These are phyloP conservation scores for Isoetes taiwanensis DNA, from an alignment of 75 land plant species.

Conservation along the genomic window DNA sequence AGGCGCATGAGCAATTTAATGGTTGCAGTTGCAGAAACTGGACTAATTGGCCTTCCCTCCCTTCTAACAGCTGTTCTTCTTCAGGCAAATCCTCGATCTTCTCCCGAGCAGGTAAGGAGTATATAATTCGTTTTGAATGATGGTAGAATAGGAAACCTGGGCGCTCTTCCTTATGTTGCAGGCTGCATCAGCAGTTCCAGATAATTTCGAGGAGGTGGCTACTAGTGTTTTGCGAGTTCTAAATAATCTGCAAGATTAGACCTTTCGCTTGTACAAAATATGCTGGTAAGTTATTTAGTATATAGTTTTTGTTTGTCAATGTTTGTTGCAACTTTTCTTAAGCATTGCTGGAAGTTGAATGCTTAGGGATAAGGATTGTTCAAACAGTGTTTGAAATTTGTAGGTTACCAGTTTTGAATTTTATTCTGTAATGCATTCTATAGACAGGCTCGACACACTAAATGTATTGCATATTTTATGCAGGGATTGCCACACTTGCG, in stretches of 20 bases:
- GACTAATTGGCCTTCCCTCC: slow-evolving; percentile 78
- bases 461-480: too few relatives aligned
- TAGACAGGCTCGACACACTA: too few relatives aligned
- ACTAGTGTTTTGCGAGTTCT: slow-evolving; percentile 75
- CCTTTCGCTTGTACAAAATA: slow-evolving; percentile 50
- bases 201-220: slow-evolving; percentile 92
- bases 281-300: slow-evolving; percentile 44
- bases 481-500: slow-evolving; percentile 84
- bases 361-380: not conserved
- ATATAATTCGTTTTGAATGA: too few relatives aligned
- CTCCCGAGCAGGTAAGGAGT: slow-evolving; percentile 82
- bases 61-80: slow-evolving; percentile 71
- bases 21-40: slow-evolving; percentile 67
- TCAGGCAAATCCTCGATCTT: slow-evolving; percentile 62
- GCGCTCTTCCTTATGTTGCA: slow-evolving; percentile 1
- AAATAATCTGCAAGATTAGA: slow-evolving; percentile 69
- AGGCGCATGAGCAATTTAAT: too few relatives aligned
- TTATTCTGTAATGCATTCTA: too few relatives aligned
- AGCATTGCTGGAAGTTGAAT: not conserved
- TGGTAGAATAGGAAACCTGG: not conserved
- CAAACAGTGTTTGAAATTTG: not conserved
- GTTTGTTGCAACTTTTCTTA: too few relatives aligned
- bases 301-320: too few relatives aligned
- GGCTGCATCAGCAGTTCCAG: slow-evolving; percentile 51
- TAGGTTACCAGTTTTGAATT: not conserved